Evolutionary conservation across 1,284 basidiomycete genomes (phyloP).

Genomic region (Austroboletus novae-zelandiae): DNA sequence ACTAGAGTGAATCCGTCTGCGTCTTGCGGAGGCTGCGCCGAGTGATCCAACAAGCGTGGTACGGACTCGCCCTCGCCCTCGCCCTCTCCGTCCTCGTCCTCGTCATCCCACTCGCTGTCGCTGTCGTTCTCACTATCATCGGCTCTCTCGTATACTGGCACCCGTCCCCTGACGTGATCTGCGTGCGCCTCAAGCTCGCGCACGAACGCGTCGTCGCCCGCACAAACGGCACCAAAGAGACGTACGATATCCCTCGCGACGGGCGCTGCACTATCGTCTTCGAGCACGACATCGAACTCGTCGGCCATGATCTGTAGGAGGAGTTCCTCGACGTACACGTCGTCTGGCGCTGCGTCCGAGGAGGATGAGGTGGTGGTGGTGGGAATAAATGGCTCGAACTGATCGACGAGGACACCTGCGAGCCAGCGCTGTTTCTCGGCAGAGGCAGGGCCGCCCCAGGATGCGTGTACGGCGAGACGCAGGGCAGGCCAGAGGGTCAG

Average conservation of each 20-base stretch:
- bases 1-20: slow-evolving; percentile 88
- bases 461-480: slow-evolving; percentile 76
- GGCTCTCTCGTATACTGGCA: slow-evolving; percentile 47
- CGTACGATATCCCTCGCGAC: slow-evolving; percentile 70
- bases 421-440: slow-evolving; percentile 75
- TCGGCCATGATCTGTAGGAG: slow-evolving; percentile 79
- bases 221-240: slow-evolving; percentile 56
- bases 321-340: slow-evolving; percentile 73
- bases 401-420: slow-evolving; percentile 78
- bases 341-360: slow-evolving; percentile 47
- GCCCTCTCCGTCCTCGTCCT: slow-evolving; percentile 11
- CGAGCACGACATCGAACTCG: slow-evolving; percentile 79
- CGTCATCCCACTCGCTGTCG: slow-evolving; percentile 40
- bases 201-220: slow-evolving; percentile 46
- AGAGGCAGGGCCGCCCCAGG: slow-evolving; percentile 78
- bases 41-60: slow-evolving; percentile 23
- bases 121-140: slow-evolving; percentile 42
- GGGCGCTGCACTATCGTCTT: slow-evolving; percentile 74
- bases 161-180: slow-evolving; percentile 59
- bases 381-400: slow-evolving; percentile 59
- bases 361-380: not conserved
- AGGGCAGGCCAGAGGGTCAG: slow-evolving; percentile 81
- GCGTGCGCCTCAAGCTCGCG: slow-evolving; percentile 59
- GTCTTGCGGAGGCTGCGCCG: slow-evolving; percentile 47
- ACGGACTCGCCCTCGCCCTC: slow-evolving; percentile 6